Conservation (phyloP, 2,329 filamentous ascomycete genomes). For the Colletotrichum euphorbiae region DNA sequence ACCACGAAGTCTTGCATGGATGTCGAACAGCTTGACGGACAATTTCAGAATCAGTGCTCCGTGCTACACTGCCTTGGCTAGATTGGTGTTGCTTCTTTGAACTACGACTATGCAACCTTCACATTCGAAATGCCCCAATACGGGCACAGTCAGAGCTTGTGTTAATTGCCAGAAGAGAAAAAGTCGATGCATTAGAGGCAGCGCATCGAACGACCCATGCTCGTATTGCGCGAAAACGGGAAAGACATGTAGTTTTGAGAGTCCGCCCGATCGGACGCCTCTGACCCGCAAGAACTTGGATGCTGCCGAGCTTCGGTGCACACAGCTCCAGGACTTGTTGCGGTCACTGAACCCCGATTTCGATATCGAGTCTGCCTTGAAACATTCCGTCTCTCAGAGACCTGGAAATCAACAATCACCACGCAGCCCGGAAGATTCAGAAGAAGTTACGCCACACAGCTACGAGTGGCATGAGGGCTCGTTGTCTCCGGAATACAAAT, state of each 20-base stretch:
- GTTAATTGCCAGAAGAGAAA: conserved; percentile 41
- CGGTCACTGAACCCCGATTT: conserved; percentile 45
- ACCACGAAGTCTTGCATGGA: too few relatives aligned
- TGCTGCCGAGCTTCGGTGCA: conserved; percentile 46
- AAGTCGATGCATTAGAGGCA: conserved; percentile 39
- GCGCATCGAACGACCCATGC: conserved; percentile 41
- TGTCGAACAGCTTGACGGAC: too few relatives aligned
- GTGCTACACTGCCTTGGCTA: too few relatives aligned
- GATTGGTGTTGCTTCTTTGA: background rate
- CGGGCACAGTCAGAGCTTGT: conserved; percentile 36
- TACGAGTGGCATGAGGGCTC: conserved; percentile 43
- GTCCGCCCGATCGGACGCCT: too few relatives aligned
- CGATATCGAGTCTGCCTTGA: conserved; percentile 43
- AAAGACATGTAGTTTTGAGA: conserved; percentile 49
- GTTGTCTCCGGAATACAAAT: conserved; percentile 24
- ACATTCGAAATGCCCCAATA: background rate
- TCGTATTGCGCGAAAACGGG: conserved; percentile 46
- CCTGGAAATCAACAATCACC: conserved; percentile 8
- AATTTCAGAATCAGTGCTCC: too few relatives aligned
- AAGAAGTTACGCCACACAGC: conserved; percentile 26
- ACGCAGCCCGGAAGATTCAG: conserved; percentile 1
- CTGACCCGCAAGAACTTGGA: conserved; percentile 52
- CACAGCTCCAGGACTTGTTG: conserved; percentile 45
- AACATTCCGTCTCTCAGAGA: background rate
- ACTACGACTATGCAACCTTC: background rate